Base-by-base conservation (phyloP, 139 green algal genomes). In the Chlamydomonas schloesseri region DNA sequence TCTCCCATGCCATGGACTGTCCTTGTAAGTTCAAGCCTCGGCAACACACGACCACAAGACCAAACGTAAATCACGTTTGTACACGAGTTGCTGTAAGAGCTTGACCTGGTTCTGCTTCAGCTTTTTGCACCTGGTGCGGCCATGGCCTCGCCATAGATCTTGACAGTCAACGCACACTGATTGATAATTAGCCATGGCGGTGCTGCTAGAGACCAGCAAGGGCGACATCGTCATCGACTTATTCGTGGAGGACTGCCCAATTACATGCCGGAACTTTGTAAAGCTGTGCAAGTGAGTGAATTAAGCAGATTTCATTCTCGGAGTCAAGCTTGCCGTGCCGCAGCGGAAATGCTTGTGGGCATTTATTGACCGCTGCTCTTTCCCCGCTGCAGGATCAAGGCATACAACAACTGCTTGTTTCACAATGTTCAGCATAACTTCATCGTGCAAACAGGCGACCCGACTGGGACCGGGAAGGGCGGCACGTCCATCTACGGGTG, bases 151-250 rank as follows among this genome's bases (percentile, higher is more conserved):
- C 42, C 8, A 8, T 50, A 50, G 42, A 50, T 50, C 42, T 50
- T 50, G 42, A 50, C 8, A 13, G 5, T 5, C 5, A 13, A 50
- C 42, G 42, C 42, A 13, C 42, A 50, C 5, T 5, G 42, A 13
- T 50, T 13, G 42, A 5, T 50, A 8, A 50, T 13, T 50, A 31
- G 9, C 24, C 15, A 99, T 99, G 97, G 90, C 96, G 26, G 97
- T 99, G 33, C 90, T 99, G 29, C 81, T 99, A 18, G 98, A 99
- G 85, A 99, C 98, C 14, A 97, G 90, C 76, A 95, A 95, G 50
- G 98, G 98, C 8, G 97, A 99, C 71, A 89, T 99, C 17, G 94
- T 99, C 0, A 89, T 99, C 21, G 98, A 99, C 87, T 77, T 99
- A 18, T 95, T 93, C 50, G 90, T 93, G 4, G 94, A 98, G 1